Base-by-base conservation (phyloP, 192 early-diverging fungal genomes). In the Rhizoclosmatium sp. region DNA sequence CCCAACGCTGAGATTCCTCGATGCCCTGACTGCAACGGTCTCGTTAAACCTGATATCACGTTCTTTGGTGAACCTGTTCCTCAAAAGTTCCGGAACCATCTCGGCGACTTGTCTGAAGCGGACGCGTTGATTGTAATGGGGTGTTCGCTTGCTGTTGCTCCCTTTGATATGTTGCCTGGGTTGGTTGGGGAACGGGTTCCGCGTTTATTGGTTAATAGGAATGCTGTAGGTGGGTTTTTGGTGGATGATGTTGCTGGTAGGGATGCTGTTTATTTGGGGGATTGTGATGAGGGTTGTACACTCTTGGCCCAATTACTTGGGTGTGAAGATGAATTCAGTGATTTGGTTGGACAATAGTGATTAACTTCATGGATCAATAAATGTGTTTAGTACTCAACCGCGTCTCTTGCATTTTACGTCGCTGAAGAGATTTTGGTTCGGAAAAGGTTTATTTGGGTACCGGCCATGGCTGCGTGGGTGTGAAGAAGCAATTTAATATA, bases 31-130 rank as follows among this genome's bases (percentile, higher is more conserved):
- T 97, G 96, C 82, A 14, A 58, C n/a, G 84, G 90, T 4, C 82
- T 93, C 16, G 90, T 98, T 76, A 98, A 99, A 76, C 96, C 96
- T 9, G 92, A 96, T 73, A 98, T 99, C 69, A 95, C 95, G 0
- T 99, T 99, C 78, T 99, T 99, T 84, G 96, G 96, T 31, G 94
- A 99, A 82, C 78, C 82, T 12, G 83, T 99, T 61, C 97, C 97
- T 10, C 73, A 83, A 19, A 89, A 91, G 16, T 69, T 69, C 48
- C 16, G 16, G 68, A 16, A 47, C 9, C 12, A 21, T 16, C 14
- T 58, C 0, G 12, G 1, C 23, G 76, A 78, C 44, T 54, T 71
- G 14, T 74, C 81, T 21, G 59, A 82, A 4, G 93, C 92, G 75
- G 97, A 99, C 69, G 81, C 96, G 48, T 79, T 97, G 19, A 94